phyloP scores from a whole-genome alignment of 1,284 basidiomycete species.

The Cerrena zonata region DNA sequence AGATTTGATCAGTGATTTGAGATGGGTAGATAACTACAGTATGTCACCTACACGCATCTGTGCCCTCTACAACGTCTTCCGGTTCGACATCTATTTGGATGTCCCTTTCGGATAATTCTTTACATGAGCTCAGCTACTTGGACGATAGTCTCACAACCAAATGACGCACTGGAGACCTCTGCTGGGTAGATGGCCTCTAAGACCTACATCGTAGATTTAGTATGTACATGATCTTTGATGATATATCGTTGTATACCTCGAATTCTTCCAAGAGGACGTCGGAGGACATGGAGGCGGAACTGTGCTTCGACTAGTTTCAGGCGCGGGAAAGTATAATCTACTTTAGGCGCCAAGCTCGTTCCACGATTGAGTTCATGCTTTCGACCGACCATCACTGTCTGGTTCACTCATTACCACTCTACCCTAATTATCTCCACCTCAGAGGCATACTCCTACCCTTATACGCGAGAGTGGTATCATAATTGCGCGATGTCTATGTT shows the following conservation, averaged over 20 bases:
- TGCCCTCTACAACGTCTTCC: conserved; percentile 65
- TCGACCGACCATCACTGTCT: no score
- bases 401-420: no score
- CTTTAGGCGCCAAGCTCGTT: not conserved
- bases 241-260: conserved; percentile 53
- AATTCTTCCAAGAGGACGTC: conserved; percentile 76
- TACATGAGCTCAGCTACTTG: conserved; percentile 43
- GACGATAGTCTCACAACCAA: not conserved
- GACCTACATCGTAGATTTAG: conserved; percentile 50
- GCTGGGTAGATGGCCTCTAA: conserved; percentile 94
- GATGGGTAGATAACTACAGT: conserved; percentile 4
- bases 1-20: conserved; percentile 17
- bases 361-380: no score
- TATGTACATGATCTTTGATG: conserved; percentile 8
- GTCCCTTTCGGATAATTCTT: conserved; percentile 81
- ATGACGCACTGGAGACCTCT: conserved; percentile 61
- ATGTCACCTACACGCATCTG: conserved; percentile 48
- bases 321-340: not conserved
- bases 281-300: conserved; percentile 43
- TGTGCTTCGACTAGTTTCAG: not conserved
- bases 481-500: no score
- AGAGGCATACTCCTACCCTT: no score
- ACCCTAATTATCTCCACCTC: no score
- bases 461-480: no score
- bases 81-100: conserved; percentile 86